Evolutionary conservation across 228 moss, liverwort and hornwort genomes (phyloP).

Genomic region (Sphagnum magellanicum): DNA sequence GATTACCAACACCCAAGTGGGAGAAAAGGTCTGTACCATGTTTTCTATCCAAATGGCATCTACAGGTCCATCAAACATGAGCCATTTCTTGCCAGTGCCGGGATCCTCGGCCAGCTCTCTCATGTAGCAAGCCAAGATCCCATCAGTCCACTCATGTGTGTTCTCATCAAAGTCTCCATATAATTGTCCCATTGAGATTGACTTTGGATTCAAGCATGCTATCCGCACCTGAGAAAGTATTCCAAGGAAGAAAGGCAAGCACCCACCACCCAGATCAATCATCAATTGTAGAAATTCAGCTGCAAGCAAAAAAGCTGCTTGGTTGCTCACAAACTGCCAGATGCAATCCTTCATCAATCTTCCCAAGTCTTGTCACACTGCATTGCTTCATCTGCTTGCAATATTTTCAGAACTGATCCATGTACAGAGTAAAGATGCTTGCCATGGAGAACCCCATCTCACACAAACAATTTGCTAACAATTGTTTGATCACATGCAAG

Average conservation of each 20-base stretch:
- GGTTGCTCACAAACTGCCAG: too few relatives aligned
- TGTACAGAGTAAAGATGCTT: neutral
- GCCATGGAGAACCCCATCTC: neutral
- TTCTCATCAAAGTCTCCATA: slow-evolving; percentile 93
- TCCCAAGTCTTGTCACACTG: neutral
- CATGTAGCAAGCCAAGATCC: slow-evolving; percentile 91
- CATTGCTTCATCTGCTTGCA: neutral
- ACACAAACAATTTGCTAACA: too few relatives aligned
- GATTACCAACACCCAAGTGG: too few relatives aligned
- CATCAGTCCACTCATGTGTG: slow-evolving; percentile 94
- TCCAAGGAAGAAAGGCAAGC: neutral
- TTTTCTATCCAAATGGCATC: slow-evolving; percentile 98
- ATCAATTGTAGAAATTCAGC: neutral
- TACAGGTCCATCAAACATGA: slow-evolving; percentile 92
- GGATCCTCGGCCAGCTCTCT: slow-evolving; percentile 69
- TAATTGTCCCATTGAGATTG: slow-evolving; percentile 85
- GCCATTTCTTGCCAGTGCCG: slow-evolving; percentile 60
- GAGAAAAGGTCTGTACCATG: slow-evolving; percentile 36
- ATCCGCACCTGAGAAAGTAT: slow-evolving; percentile 42
- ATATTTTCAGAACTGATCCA: too few relatives aligned
- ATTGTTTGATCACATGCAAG: too few relatives aligned
- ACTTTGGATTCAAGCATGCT: slow-evolving; percentile 90
- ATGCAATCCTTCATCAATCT: too few relatives aligned
- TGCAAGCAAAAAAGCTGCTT: too few relatives aligned
- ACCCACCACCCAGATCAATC: neutral